These are phyloP conservation scores for Cyberlindnera euphorbiae DNA, from an alignment of 805 yeast species.

Conservation along the genomic window DNA sequence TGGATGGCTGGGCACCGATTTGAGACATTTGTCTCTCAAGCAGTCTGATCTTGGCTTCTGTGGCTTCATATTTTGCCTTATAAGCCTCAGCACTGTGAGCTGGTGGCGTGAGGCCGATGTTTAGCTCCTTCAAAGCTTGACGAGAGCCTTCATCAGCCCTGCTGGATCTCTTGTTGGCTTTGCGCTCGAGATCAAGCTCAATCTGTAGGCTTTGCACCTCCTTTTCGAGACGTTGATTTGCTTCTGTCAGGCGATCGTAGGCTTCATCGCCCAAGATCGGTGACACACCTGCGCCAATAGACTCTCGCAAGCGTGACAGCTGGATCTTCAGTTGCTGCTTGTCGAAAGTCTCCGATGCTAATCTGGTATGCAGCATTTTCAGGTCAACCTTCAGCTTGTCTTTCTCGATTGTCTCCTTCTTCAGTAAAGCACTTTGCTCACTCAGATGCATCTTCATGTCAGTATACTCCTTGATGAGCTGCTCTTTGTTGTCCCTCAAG, in stretches of 20 bases:
- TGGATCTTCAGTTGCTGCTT: conserved; percentile 44
- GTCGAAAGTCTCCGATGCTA: conserved; percentile 62
- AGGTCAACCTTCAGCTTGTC: conserved; percentile 51
- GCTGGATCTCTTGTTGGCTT: conserved; percentile 46
- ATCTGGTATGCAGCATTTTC: conserved; percentile 53
- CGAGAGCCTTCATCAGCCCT: conserved; percentile 39
- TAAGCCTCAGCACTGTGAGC: conserved; percentile 21
- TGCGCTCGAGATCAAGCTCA: conserved; percentile 47
- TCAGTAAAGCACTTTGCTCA: conserved; percentile 44
- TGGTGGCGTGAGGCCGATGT: conserved; percentile 6
- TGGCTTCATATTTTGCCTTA: conserved; percentile 42
- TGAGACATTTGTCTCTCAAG: conserved; percentile 34
- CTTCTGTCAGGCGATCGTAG: conserved; percentile 14
- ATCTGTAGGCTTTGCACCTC: conserved; percentile 46
- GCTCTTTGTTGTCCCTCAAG: conserved; percentile 24
- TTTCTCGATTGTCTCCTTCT: conserved; percentile 40
- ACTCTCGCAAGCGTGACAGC: conserved; percentile 30
- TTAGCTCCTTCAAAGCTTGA: conserved; percentile 27
- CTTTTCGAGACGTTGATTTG: conserved; percentile 29
- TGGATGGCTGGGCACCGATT: neutral
- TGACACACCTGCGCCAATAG: conserved; percentile 15
- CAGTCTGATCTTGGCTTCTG: conserved; percentile 38
- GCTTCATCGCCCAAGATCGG: conserved; percentile 24
- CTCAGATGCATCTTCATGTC: conserved; percentile 46
- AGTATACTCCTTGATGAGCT: conserved; percentile 36